Conservation (phyloP, 2,329 filamentous ascomycete species). For the Atkinsonella hypoxylon region DNA sequence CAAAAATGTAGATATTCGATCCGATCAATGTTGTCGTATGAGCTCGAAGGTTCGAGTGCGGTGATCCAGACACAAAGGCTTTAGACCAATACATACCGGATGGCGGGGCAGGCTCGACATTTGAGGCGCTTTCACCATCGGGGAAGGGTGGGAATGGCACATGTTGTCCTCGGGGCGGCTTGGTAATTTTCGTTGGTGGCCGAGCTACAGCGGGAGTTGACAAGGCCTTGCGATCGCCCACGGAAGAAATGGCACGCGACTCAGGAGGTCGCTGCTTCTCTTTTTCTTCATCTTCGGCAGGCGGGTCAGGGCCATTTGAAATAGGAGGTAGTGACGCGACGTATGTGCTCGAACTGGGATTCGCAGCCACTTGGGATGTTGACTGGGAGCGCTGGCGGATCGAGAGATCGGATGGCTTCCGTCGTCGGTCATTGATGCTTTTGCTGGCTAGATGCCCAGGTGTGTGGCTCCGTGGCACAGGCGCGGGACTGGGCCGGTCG, state of each 20-base stretch:
- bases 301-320: constrained; percentile 14
- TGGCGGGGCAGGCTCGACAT: constrained; percentile 50
- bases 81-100: constrained; percentile 64
- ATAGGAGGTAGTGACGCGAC: constrained; percentile 13
- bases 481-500: constrained; percentile 22
- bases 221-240: constrained; percentile 19
- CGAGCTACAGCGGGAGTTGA: constrained; percentile 10
- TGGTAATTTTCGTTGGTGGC: constrained; percentile 11
- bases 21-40: constrained; percentile 56
- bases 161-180: constrained; percentile 27
- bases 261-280: constrained; percentile 16
- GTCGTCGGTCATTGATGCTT: constrained; percentile 36
- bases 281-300: constrained; percentile 16
- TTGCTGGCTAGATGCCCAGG: constrained; percentile 49
- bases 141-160: constrained; percentile 44
- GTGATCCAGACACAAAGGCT: constrained; percentile 49
- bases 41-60: constrained; percentile 50
- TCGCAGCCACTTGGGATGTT: constrained; percentile 24
- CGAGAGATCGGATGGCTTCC: constrained; percentile 39
- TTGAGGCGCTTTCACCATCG: constrained; percentile 41
- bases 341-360: constrained; percentile 15
- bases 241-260: background rate
- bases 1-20: constrained; percentile 56
- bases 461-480: constrained; percentile 45
- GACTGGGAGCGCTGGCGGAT: constrained; percentile 45